These are phyloP conservation scores for Globisporangium splendens DNA, from an alignment of 352 stramenopile species.

Conservation along the genomic window DNA sequence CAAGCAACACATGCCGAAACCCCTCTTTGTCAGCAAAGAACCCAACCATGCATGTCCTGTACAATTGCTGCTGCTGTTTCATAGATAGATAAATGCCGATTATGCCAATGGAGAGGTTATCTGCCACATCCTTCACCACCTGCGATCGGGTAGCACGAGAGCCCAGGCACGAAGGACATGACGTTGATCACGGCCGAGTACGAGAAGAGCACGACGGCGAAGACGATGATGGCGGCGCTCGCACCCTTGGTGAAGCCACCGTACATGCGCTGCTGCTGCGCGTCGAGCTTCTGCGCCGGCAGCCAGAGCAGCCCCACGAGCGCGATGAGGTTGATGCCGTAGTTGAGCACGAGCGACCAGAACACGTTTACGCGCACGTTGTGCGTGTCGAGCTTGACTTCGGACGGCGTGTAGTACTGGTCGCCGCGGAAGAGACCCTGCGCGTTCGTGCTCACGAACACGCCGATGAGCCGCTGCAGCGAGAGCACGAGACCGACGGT, in stretches of 20 bases:
- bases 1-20: too few relatives aligned
- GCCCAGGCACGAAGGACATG: constrained; percentile 33
- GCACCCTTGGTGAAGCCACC: constrained; percentile 57
- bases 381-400: constrained; percentile 6
- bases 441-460: constrained; percentile 14
- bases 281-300: constrained; percentile 64
- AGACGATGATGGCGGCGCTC: constrained; percentile 33
- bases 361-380: constrained; percentile 11
- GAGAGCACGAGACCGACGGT: constrained; percentile 23
- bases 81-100: too few relatives aligned
- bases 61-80: too few relatives aligned
- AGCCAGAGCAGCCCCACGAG: constrained; percentile 19
- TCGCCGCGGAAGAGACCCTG: constrained; percentile 10
- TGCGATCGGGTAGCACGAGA: constrained; percentile 27
- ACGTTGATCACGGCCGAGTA: constrained; percentile 42
- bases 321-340: constrained; percentile 13
- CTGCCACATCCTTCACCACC: constrained; percentile 30
- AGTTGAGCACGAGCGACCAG: constrained; percentile 15
- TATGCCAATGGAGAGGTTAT: background rate
- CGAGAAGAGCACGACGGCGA: constrained; percentile 33
- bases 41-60: too few relatives aligned
- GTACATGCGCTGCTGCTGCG: constrained; percentile 61
- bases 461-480: constrained; percentile 11
- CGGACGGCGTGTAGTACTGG: constrained; percentile 10
- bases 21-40: too few relatives aligned